Evolutionary conservation across 2,329 filamentous ascomycete species (phyloP).

Genomic region (Hymenoscyphus occultus): DNA sequence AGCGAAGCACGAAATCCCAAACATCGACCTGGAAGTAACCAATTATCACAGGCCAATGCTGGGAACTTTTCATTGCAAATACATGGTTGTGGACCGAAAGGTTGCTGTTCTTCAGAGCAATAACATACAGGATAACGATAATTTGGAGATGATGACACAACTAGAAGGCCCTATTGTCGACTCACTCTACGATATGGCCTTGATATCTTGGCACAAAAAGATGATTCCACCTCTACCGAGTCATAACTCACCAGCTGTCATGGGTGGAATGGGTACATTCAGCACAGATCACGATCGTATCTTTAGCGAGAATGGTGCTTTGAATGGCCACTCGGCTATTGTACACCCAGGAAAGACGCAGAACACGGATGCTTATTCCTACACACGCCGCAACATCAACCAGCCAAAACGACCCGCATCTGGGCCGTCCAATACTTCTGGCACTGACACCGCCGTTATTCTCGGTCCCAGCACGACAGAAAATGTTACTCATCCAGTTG

Average conservation of each 20-base stretch:
- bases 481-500: constrained; percentile 15
- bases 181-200: constrained; percentile 68
- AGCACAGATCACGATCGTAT: constrained; percentile 27
- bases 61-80: constrained; percentile 76
- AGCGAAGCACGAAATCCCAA: constrained; percentile 60
- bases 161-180: constrained; percentile 75
- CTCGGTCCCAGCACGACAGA: constrained; percentile 24
- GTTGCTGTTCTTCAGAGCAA: constrained; percentile 73
- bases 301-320: constrained; percentile 34
- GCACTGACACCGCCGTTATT: constrained; percentile 8
- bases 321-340: constrained; percentile 32
- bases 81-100: constrained; percentile 71
- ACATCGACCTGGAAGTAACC: constrained; percentile 69
- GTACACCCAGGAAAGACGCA: constrained; percentile 20
- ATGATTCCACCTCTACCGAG: constrained; percentile 59
- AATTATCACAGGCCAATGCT: constrained; percentile 69
- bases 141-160: constrained; percentile 77
- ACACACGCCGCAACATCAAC: constrained; percentile 22
- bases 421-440: not conserved
- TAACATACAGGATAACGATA: constrained; percentile 76
- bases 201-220: constrained; percentile 68
- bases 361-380: constrained; percentile 21
- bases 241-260: constrained; percentile 48
- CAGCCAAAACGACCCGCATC: constrained; percentile 15
- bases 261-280: constrained; percentile 36